Conservation (phyloP, 2,329 filamentous ascomycete species). For the Xylaria sp. region DNA sequence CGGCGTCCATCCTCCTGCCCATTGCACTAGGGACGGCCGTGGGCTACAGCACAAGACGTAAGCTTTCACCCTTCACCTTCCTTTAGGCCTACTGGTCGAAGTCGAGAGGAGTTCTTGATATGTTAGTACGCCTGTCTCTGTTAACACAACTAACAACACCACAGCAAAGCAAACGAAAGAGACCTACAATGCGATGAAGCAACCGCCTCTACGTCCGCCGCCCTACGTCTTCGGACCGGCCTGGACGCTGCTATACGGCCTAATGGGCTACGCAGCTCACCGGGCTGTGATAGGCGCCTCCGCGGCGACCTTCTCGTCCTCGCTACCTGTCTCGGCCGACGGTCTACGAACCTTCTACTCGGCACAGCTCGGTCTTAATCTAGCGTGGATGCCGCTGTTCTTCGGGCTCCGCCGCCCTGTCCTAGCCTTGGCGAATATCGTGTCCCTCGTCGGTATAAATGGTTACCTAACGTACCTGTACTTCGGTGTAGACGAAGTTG, state of each 20-base stretch:
- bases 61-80: slow-evolving; percentile 42
- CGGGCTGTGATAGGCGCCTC: slow-evolving; percentile 75
- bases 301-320: slow-evolving; percentile 59
- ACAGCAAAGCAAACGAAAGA: slow-evolving; percentile 67
- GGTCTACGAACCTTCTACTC: slow-evolving; percentile 84
- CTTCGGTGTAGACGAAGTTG: slow-evolving; percentile 75
- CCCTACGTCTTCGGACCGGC: slow-evolving; percentile 71
- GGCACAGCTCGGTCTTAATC: slow-evolving; percentile 84
- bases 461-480: slow-evolving; percentile 80
- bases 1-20: slow-evolving; percentile 79
- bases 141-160: slow-evolving; percentile 19
- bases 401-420: slow-evolving; percentile 80
- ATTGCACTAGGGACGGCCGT: slow-evolving; percentile 77
- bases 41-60: slow-evolving; percentile 75
- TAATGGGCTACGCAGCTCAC: slow-evolving; percentile 92
- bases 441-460: slow-evolving; percentile 76
- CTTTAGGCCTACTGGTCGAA: neutral
- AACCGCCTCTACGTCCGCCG: slow-evolving; percentile 72
- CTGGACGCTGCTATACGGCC: slow-evolving; percentile 73
- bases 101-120: slow-evolving; percentile 2
- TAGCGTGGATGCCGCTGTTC: slow-evolving; percentile 93
- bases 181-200: slow-evolving; percentile 73
- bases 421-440: slow-evolving; percentile 79
- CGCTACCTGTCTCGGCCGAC: slow-evolving; percentile 48
- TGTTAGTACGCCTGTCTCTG: neutral